Conservation (phyloP, 2,329 filamentous ascomycete species). For the Fusarium abutilonis region DNA sequence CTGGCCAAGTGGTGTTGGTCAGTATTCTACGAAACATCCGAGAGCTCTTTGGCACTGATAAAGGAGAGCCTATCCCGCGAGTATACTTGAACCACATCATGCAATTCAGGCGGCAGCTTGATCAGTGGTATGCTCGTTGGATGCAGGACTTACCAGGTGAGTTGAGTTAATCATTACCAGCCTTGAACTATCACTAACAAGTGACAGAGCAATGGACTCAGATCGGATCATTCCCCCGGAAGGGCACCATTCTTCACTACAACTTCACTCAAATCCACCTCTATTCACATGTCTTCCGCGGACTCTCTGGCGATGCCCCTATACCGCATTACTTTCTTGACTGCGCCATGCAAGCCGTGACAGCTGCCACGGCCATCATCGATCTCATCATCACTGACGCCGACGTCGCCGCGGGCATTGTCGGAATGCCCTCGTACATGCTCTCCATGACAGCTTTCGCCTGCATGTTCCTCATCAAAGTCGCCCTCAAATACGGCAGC, state of each 20-base stretch:
- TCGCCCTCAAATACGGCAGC: constrained; percentile 56
- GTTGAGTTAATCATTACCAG: constrained; percentile 1
- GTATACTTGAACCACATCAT: constrained; percentile 62
- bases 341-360: constrained; percentile 47
- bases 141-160: constrained; percentile 48
- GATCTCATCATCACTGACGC: constrained; percentile 56
- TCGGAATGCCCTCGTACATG: constrained; percentile 61
- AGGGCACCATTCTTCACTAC: constrained; percentile 54
- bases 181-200: neutral
- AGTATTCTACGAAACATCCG: constrained; percentile 66
- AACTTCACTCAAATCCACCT: constrained; percentile 56
- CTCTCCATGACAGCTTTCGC: constrained; percentile 64
- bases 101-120: constrained; percentile 50
- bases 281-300: constrained; percentile 55
- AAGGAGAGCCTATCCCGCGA: constrained; percentile 61
- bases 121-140: constrained; percentile 54
- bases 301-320: constrained; percentile 48
- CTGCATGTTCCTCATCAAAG: constrained; percentile 61
- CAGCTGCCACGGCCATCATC: constrained; percentile 56
- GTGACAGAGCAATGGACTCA: constrained; percentile 51
- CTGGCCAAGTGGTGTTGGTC: constrained; percentile 68
- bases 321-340: constrained; percentile 51
- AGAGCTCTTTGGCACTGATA: constrained; percentile 66
- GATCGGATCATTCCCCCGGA: constrained; percentile 54
- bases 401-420: constrained; percentile 53